A percentile compares a stretch with the other conserved stretches of the same genome.
Conservation (phyloP, 192 early-diverging fungal genomes). For the Coemansia reversa region DNA sequence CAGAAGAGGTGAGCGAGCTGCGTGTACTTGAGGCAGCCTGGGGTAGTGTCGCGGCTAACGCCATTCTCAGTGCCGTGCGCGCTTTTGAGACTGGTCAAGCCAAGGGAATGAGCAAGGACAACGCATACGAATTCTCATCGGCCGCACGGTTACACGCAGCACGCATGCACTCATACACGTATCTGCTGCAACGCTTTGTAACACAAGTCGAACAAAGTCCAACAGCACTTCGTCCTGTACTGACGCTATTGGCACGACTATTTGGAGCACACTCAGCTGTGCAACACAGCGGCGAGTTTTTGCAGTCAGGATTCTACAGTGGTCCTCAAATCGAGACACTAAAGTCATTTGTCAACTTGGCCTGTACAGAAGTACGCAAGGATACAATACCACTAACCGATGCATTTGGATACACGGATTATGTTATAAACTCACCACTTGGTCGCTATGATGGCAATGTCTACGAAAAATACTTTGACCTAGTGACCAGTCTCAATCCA, state of each 20-base stretch:
- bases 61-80: slow-evolving; percentile 76
- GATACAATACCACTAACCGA: slow-evolving; percentile 84
- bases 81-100: slow-evolving; percentile 71
- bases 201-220: slow-evolving; percentile 70
- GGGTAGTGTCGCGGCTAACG: slow-evolving; percentile 78
- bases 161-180: slow-evolving; percentile 82
- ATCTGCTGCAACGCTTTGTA: slow-evolving; percentile 81
- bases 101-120: slow-evolving; percentile 69
- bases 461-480: slow-evolving; percentile 83
- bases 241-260: slow-evolving; percentile 72
- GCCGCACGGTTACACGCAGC: slow-evolving; percentile 78
- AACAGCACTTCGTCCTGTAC: slow-evolving; percentile 58
- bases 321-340: slow-evolving; percentile 70
- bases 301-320: slow-evolving; percentile 81
- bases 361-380: slow-evolving; percentile 70
- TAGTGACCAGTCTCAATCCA: slow-evolving; percentile 77
- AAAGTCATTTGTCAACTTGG: slow-evolving; percentile 60
- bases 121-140: slow-evolving; percentile 86
- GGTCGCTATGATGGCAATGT: slow-evolving; percentile 85
- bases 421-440: slow-evolving; percentile 84
- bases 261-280: slow-evolving; percentile 83
- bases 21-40: slow-evolving; percentile 74
- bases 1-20: slow-evolving; percentile 50
- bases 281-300: slow-evolving; percentile 80
- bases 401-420: slow-evolving; percentile 86